phyloP scores from a whole-genome alignment of 257 asterid species.

The Nemophila menziesii region DNA sequence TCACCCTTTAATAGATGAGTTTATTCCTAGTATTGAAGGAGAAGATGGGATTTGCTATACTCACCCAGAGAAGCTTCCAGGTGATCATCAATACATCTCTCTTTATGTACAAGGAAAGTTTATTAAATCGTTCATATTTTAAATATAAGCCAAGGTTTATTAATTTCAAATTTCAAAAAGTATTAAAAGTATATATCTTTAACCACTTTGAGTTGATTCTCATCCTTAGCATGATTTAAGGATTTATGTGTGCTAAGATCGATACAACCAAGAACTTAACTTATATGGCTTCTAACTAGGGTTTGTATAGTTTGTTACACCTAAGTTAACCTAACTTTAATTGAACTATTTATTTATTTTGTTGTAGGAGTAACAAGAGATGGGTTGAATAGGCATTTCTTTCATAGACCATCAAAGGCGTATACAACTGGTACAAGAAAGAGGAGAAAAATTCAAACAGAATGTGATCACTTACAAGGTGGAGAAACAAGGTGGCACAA shows the following conservation, averaged over 20 bases:
- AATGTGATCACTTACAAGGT: slow-evolving; percentile 72
- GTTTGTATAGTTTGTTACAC: slow-evolving; percentile 38
- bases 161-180: no score
- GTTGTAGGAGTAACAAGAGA: slow-evolving; percentile 78
- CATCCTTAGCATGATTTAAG: no score
- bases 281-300: slow-evolving; percentile 22
- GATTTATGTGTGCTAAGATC: no score
- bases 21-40: slow-evolving; percentile 58
- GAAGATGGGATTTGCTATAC: slow-evolving; percentile 66
- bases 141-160: slow-evolving; percentile 31
- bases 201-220: no score
- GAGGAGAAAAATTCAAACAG: slow-evolving; percentile 85
- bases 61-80: slow-evolving; percentile 68
- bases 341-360: background rate
- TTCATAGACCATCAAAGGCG: slow-evolving; percentile 97
- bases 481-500: slow-evolving; percentile 99
- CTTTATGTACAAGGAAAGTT: no score
- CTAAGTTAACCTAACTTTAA: slow-evolving; percentile 52
- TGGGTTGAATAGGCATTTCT: slow-evolving; percentile 86
- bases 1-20: slow-evolving; percentile 88
- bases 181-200: no score
- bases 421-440: slow-evolving; percentile 96
- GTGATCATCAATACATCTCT: slow-evolving; percentile 16
- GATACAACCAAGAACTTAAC: slow-evolving; percentile 14
- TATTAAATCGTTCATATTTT: slow-evolving; percentile 9